phyloP scores from a whole-genome alignment of 768 basidiomycete genomes.

The Suillus paluster region DNA sequence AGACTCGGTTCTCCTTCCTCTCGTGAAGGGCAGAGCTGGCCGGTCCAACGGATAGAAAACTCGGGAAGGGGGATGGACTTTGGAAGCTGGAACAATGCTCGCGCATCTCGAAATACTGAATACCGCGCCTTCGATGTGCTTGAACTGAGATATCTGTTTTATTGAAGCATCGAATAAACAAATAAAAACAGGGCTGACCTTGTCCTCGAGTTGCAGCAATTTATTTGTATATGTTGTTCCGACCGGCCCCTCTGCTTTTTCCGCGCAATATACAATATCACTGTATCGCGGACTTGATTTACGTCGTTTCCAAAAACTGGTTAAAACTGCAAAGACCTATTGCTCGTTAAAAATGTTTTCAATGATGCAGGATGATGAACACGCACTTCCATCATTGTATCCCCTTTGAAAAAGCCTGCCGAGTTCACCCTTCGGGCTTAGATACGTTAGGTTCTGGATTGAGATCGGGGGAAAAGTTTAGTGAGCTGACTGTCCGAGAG shows the following conservation, averaged over 20 bases:
- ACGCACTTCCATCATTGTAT: slow-evolving; percentile 1
- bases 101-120: neutral
- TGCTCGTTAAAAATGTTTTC: neutral
- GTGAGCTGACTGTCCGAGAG: neutral
- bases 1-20: too few relatives aligned
- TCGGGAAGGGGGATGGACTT: neutral
- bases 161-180: neutral
- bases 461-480: neutral
- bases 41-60: neutral
- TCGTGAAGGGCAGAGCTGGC: too few relatives aligned
- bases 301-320: neutral
- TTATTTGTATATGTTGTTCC: slow-evolving; percentile 2
- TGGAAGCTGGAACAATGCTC: neutral
- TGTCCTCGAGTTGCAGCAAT: neutral
- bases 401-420: neutral
- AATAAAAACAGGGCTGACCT: neutral
- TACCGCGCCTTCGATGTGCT: neutral
- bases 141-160: neutral
- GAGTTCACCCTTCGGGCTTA: neutral
- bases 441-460: neutral
- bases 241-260: slow-evolving; percentile 2
- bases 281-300: neutral
- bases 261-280: neutral
- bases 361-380: neutral
- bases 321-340: neutral